Evolutionary conservation across 164 flowering plant genomes (phyloP).

Genomic region (grape (Vitis vinifera)): ASM3070453v1 NC_081810.1:23461001-23461500

Average conservation of each 20-base stretch:
- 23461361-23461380: slow-evolving; percentile 42
- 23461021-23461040: neutral
- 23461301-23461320: neutral
- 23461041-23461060: too few relatives aligned
- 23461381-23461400: slow-evolving; percentile 61
- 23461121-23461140: too few relatives aligned
- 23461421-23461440: slow-evolving; percentile 74
- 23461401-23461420: slow-evolving; percentile 89
- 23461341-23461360: neutral
- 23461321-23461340: too few relatives aligned
- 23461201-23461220: neutral
- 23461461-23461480: slow-evolving; percentile 79
- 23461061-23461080: neutral
- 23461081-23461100: too few relatives aligned
- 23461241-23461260: neutral
- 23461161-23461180: neutral
- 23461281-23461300: neutral
- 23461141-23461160: too few relatives aligned
- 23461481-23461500: slow-evolving; percentile 90
- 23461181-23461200: neutral
- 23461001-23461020: neutral
- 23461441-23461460: slow-evolving; percentile 70
- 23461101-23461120: too few relatives aligned
- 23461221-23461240: neutral
- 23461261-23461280: neutral